Conservation (phyloP, 352 stramenopile genomes). For the Phytophthora pisi region DNA sequence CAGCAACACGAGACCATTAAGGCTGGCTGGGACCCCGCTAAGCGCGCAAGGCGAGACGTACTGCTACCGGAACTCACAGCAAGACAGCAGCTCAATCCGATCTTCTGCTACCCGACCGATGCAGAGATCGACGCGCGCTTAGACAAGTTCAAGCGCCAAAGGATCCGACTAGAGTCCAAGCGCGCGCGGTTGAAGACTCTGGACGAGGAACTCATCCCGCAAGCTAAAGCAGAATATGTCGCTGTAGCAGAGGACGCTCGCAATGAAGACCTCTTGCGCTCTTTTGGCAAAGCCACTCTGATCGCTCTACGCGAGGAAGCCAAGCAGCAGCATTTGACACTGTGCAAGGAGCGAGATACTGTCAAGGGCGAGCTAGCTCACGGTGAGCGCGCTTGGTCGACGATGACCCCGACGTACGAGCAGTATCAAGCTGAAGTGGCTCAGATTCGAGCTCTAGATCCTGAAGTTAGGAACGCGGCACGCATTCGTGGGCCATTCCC, state of each 20-base stretch:
- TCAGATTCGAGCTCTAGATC: constrained; percentile 53
- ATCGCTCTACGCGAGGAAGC: constrained; percentile 70
- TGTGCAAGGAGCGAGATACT: constrained; percentile 57
- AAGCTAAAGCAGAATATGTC: constrained; percentile 78
- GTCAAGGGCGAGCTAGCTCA: constrained; percentile 57
- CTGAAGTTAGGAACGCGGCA: constrained; percentile 31
- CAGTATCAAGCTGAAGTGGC: constrained; percentile 66
- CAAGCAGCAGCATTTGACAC: constrained; percentile 54
- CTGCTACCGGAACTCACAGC: constrained; percentile 62
- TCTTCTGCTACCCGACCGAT: constrained; percentile 77
- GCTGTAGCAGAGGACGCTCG: constrained; percentile 75
- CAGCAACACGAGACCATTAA: constrained; percentile 63
- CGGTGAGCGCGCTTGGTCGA: constrained; percentile 46
- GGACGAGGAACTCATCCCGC: constrained; percentile 57
- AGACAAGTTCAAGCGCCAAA: constrained; percentile 68
- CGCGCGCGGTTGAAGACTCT: constrained; percentile 44
- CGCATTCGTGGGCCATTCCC: constrained; percentile 69
- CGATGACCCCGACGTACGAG: constrained; percentile 59
- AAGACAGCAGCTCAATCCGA: constrained; percentile 63
- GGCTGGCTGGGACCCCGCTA: constrained; percentile 64
- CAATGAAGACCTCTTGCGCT: constrained; percentile 63
- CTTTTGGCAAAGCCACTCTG: constrained; percentile 68
- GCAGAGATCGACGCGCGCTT: constrained; percentile 60
- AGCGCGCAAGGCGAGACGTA: constrained; percentile 47
- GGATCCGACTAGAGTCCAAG: constrained; percentile 50